Evolutionary conservation across 108 stramenopile genomes (phyloP).

Genomic region (Fragilariopsis cylindrus): DNA sequence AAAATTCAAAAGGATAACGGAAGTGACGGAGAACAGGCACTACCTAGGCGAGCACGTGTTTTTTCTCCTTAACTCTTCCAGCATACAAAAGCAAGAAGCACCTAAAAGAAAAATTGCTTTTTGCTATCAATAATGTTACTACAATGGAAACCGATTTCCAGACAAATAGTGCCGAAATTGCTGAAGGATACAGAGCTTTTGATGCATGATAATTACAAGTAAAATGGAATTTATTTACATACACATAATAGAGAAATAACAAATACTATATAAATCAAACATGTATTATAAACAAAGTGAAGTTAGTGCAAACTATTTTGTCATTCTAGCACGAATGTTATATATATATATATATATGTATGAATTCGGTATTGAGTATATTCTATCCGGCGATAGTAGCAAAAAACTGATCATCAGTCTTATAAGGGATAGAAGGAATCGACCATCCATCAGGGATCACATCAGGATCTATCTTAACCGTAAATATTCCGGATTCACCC

Average conservation of each 20-base stretch:
- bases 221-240: no score
- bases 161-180: conserved; percentile 83
- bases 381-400: no score
- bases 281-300: no score
- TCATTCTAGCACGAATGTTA: no score
- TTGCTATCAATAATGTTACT: conserved; percentile 93
- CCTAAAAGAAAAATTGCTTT: conserved; percentile 84
- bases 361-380: no score
- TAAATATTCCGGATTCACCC: conserved; percentile 65
- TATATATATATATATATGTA: no score
- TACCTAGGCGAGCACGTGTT: conserved; percentile 98
- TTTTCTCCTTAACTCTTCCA: conserved; percentile 94
- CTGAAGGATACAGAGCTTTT: conserved; percentile 82
- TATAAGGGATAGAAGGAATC: background rate
- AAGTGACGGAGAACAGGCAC: conserved; percentile 70
- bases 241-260: no score
- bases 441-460: conserved; percentile 67
- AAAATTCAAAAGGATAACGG: conserved; percentile 80
- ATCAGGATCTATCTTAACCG: conserved; percentile 39
- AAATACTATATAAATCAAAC: no score
- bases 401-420: no score
- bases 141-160: conserved; percentile 98
- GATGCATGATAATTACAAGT: background rate
- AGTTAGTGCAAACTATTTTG: no score
- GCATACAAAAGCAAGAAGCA: conserved; percentile 81